A percentile compares a stretch with the other conserved stretches of the same genome.
phyloP scores from a whole-genome alignment of 208 protist genomes.

The Acanthamoeba comandoni region DNA sequence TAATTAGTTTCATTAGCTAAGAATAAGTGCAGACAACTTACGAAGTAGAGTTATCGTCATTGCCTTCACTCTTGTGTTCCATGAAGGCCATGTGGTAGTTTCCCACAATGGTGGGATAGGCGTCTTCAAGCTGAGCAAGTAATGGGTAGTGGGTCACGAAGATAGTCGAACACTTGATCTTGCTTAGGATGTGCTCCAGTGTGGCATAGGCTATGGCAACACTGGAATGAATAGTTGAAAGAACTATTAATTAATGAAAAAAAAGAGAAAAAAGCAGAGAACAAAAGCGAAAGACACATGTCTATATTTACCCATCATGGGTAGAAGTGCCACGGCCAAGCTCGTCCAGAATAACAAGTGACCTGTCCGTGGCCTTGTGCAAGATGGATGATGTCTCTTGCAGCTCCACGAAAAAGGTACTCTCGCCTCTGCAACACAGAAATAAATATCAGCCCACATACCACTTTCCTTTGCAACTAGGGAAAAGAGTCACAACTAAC shows the following conservation, averaged over 20 bases:
- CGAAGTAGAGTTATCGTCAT: conserved; percentile 5
- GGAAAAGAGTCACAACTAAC: neutral
- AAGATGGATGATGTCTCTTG: conserved; percentile 83
- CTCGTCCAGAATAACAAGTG: conserved; percentile 88
- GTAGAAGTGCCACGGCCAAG: conserved; percentile 88
- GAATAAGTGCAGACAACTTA: neutral
- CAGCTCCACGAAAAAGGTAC: conserved; percentile 88
- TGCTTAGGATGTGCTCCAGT: conserved; percentile 83
- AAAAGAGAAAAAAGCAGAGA: neutral
- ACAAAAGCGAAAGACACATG: neutral
- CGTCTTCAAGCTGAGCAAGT: conserved; percentile 81
- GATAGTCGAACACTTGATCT: conserved; percentile 79
- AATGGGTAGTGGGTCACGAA: conserved; percentile 90
- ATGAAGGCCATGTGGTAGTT: conserved; percentile 88
- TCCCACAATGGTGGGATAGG: conserved; percentile 65
- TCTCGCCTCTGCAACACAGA: conserved; percentile 57
- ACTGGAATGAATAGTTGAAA: neutral
- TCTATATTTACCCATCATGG: conserved; percentile 82
- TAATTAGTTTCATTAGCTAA: neutral
- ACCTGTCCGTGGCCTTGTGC: conserved; percentile 76
- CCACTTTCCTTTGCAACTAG: too few relatives aligned
- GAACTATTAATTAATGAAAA: neutral
- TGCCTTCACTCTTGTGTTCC: conserved; percentile 66
- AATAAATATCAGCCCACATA: neutral
- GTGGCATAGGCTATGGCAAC: conserved; percentile 88